A percentile compares a stretch with the other conserved stretches of the same genome.
These are phyloP conservation scores for Botrytis byssoidea DNA, from an alignment of 2,329 filamentous ascomycete genomes.

Conservation along the genomic window DNA sequence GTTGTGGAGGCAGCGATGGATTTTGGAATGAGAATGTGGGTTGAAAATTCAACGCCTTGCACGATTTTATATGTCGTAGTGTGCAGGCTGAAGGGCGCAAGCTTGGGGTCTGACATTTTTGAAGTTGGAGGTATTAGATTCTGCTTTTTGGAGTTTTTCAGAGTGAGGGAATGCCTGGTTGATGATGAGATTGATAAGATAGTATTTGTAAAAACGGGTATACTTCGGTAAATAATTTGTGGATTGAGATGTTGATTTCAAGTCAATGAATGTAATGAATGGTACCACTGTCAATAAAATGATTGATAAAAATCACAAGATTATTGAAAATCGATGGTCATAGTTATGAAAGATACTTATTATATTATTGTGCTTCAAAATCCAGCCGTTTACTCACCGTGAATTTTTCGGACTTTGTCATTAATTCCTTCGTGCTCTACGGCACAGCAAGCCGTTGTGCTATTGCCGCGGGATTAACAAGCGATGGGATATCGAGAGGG, in stretches of 20 bases:
- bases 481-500: neutral
- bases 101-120: conserved; percentile 8
- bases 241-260: neutral
- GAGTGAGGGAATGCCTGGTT: neutral
- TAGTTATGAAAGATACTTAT: neutral
- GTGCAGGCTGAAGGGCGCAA: neutral
- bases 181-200: neutral
- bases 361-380: neutral
- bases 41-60: neutral
- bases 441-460: neutral
- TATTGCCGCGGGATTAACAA: neutral
- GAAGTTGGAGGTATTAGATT: neutral
- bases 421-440: neutral
- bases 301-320: neutral
- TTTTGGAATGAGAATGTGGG: conserved; percentile 23
- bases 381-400: neutral
- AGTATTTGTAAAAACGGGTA: neutral
- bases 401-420: neutral
- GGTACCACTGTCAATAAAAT: neutral
- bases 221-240: neutral
- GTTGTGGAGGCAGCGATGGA: neutral
- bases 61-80: neutral
- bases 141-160: neutral
- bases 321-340: neutral
- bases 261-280: neutral